These are phyloP conservation scores for Coniochaeta sp. DNA, from an alignment of 2,329 filamentous ascomycete species.

Conservation along the genomic window DNA sequence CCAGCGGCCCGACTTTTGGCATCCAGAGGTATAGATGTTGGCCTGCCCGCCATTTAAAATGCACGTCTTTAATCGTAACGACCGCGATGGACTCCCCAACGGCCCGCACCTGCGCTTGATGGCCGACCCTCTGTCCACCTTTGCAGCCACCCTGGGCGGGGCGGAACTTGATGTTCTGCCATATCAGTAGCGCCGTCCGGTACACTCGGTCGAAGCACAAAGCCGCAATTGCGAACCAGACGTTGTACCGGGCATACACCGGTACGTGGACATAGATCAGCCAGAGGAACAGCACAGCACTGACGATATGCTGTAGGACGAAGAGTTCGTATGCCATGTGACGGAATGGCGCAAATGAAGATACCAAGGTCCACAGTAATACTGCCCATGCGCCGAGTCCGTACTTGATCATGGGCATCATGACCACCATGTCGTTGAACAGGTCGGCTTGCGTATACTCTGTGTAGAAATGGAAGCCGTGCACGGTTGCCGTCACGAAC, in stretches of 20 bases:
- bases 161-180: conserved; percentile 42
- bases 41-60: conserved; percentile 51
- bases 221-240: conserved; percentile 59
- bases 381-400: conserved; percentile 61
- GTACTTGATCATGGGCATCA: conserved; percentile 59
- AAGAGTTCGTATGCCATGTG: conserved; percentile 64
- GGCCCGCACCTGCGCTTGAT: conserved; percentile 39
- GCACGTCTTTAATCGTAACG: conserved; percentile 50
- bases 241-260: conserved; percentile 46
- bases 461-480: conserved; percentile 62
- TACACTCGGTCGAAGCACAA: conserved; percentile 55
- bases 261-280: conserved; percentile 59
- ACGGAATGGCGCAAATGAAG: conserved; percentile 55
- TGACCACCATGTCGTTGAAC: conserved; percentile 47
- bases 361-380: conserved; percentile 57
- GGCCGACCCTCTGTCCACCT: conserved; percentile 41
- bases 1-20: conserved; percentile 43
- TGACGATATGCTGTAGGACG: conserved; percentile 58
- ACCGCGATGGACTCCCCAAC: conserved; percentile 46
- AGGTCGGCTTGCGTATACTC: conserved; percentile 56
- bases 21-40: conserved; percentile 57
- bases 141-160: conserved; percentile 33
- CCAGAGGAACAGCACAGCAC: conserved; percentile 54
- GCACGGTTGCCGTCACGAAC: conserved; percentile 59
- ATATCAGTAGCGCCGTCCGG: conserved; percentile 37